These are phyloP conservation scores for Cutaneotrichosporon sp. DNA, from an alignment of 1,284 basidiomycete species.

Conservation along the genomic window DNA sequence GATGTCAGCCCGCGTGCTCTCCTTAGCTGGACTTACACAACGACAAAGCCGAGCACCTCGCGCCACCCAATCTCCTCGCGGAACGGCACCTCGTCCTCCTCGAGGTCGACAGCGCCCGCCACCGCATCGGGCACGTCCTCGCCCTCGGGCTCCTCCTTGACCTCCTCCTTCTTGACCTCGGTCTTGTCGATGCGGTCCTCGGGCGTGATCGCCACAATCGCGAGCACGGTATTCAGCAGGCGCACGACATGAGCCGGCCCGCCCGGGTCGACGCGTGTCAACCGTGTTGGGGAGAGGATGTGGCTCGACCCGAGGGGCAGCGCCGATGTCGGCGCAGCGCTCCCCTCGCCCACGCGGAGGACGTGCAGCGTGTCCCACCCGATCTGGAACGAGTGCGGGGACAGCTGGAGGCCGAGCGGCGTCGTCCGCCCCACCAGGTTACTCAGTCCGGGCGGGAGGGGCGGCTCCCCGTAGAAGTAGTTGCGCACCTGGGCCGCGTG, in stretches of 20 bases:
- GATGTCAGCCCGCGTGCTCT: constrained; percentile 13
- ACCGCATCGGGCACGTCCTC: constrained; percentile 21
- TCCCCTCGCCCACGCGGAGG: constrained; percentile 52
- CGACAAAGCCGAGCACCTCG: constrained; percentile 75
- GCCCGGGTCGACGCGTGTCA: constrained; percentile 74
- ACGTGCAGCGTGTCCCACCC: constrained; percentile 75
- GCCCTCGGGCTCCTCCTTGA: constrained; percentile 24
- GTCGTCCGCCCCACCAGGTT: constrained; percentile 68
- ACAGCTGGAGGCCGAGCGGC: constrained; percentile 67
- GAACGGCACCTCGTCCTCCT: constrained; percentile 74
- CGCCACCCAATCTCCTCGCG: constrained; percentile 82
- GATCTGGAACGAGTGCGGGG: constrained; percentile 84
- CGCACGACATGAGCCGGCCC: constrained; percentile 64
- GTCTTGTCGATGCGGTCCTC: constrained; percentile 51
- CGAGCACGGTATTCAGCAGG: constrained; percentile 77
- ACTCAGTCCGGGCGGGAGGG: constrained; percentile 38
- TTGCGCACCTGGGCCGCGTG: constrained; percentile 80
- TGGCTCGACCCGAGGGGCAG: constrained; percentile 85
- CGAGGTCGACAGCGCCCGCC: constrained; percentile 52
- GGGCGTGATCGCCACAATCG: constrained; percentile 61
- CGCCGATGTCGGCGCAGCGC: constrained; percentile 86
- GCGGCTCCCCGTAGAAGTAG: constrained; percentile 92
- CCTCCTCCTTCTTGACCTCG: constrained; percentile 13
- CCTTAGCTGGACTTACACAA: constrained; percentile 73
- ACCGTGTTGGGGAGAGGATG: constrained; percentile 81